Base-by-base conservation (phyloP, 257 asterid genomes). In the Eucommia ulmoides region DNA sequence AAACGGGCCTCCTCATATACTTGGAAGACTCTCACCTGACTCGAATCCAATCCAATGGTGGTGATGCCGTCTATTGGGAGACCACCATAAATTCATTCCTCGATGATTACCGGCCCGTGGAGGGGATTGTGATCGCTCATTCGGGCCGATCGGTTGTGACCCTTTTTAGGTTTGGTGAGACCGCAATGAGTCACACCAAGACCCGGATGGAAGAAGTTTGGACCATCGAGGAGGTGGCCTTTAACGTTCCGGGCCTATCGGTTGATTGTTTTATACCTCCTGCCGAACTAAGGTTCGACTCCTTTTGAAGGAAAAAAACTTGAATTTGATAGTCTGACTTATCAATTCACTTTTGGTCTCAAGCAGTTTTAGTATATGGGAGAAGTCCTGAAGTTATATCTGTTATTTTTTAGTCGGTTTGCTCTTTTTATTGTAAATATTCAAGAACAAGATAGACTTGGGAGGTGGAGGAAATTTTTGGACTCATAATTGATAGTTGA, bases 111-210 rank as follows among this genome's bases (percentile, higher is more conserved):
- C 66, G 81, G 62, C 74, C 81, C 0, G 82, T 80, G 16, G 94
- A 83, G 62, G 94, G 94, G 52, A 65, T 83, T 69, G 67, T 80
- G 92, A 75, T 83, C 19, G 92, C 94, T 25, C 92, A 83, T 52
- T 80, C 87, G 0, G 87, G 94, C 16, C 50, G 82, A 15, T 80
- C 94, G 0, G 76, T 77, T 62, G 87, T 71, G 0, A 77, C 94
- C 35, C 94, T 83, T 47, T 73, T 75, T 56, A 79, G 80, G 63
- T 78, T 78, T 1, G 94, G 94, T 2, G 92, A 83, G 24, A 83
- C 83, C 7, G 83, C 94, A 14, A 75, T 67, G 94, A 78, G 86
- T 71, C 84, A 78, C 41, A 80, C 88, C 0, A 83, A 83, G 65
- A 83, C 84, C 20, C 66, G 91, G 52, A 80, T 83, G 84, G 94